phyloP scores from a whole-genome alignment of 345 rosid genomes.

The Syzygium oleosum region DNA sequence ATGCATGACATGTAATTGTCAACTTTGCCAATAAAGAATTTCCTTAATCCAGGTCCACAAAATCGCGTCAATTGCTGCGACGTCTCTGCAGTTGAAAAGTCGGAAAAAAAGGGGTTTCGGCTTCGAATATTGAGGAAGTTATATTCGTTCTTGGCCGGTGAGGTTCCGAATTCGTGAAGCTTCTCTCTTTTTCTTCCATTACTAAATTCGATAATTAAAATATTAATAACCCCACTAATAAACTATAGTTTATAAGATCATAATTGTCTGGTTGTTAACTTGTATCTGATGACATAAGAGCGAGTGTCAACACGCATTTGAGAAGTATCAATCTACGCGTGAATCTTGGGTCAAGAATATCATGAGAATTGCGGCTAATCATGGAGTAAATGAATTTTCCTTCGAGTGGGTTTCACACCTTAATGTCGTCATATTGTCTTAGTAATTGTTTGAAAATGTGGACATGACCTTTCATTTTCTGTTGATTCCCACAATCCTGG shows the following conservation, averaged over 20 bases:
- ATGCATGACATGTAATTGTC: neutral
- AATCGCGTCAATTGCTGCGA: neutral
- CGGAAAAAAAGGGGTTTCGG: neutral
- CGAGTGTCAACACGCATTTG: neutral
- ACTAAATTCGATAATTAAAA: neutral
- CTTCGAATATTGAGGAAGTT: neutral
- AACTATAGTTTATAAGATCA: neutral
- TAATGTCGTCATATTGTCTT: neutral
- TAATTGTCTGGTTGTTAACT: no score
- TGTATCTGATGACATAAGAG: neutral
- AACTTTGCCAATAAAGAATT: neutral
- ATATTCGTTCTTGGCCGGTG: neutral
- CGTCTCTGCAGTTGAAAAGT: neutral
- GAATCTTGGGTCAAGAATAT: neutral
- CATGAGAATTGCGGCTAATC: neutral
- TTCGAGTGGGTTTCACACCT: neutral
- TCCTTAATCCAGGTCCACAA: neutral
- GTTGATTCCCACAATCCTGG: neutral
- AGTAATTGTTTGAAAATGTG: no score
- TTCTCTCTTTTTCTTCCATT: neutral
- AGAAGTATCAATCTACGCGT: neutral
- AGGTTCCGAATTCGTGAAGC: neutral
- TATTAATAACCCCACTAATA: neutral
- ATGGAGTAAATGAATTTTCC: neutral
- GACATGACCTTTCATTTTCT: neutral